Conservation (phyloP, 2,329 filamentous ascomycete species). For the Arthroderma sp. region DNA sequence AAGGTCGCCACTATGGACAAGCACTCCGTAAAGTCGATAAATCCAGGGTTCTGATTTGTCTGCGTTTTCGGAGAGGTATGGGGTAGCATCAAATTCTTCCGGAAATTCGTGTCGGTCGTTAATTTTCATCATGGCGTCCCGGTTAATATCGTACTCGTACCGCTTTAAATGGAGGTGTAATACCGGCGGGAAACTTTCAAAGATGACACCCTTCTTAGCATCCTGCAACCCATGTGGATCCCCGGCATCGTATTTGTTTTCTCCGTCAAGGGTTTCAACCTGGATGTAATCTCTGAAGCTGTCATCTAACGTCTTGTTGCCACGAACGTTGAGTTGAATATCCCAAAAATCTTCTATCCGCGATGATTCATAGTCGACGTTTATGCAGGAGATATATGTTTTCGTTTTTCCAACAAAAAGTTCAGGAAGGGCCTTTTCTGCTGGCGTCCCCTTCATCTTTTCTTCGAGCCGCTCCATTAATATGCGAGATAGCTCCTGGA, state of each 20-base stretch:
- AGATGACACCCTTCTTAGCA: conserved; percentile 95
- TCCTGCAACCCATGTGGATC: conserved; percentile 87
- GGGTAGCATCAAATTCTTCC: conserved; percentile 49
- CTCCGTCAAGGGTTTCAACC: conserved; percentile 91
- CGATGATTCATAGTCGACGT: conserved; percentile 94
- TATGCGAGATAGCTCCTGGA: conserved; percentile 90
- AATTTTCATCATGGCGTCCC: conserved; percentile 98
- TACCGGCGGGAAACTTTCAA: conserved; percentile 40
- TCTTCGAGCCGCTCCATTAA: conserved; percentile 95
- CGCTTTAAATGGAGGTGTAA: conserved; percentile 40
- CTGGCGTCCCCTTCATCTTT: conserved; percentile 92
- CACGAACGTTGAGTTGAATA: conserved; percentile 89
- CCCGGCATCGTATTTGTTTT: conserved; percentile 94
- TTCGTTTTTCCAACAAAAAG: conserved; percentile 98
- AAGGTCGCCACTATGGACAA: conserved; percentile 91
- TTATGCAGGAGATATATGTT: conserved; percentile 97
- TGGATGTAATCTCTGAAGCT: conserved; percentile 95
- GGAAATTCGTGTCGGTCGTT: conserved; percentile 38
- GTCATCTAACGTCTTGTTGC: conserved; percentile 82
- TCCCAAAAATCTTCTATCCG: conserved; percentile 98
- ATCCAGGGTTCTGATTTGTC: conserved; percentile 80
- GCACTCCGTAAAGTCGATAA: conserved; percentile 86
- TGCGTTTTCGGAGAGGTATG: conserved; percentile 74
- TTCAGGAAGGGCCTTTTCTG: conserved; percentile 73
- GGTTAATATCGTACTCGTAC: conserved; percentile 93